These are phyloP conservation scores for Heritiera fomes DNA, from an alignment of 345 rosid genomes.

Conservation along the genomic window DNA sequence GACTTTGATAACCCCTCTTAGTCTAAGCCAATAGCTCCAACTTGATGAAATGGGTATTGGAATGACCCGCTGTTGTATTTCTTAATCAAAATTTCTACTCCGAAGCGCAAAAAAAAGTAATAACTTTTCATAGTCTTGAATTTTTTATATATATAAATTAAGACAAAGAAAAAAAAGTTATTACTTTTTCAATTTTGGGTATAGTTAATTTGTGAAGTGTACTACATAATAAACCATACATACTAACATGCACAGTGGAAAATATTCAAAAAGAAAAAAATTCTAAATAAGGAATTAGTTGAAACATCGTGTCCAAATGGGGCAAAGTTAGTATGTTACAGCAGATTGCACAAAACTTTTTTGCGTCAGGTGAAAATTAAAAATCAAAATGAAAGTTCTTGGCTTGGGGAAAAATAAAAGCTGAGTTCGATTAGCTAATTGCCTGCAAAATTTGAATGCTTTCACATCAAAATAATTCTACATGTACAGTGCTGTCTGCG, in stretches of 20 bases:
- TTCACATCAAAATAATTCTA: neutral
- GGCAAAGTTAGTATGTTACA: neutral
- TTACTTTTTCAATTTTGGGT: neutral
- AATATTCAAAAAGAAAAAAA: neutral
- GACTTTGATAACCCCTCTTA: too few species aligned
- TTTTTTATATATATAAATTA: too few species aligned
- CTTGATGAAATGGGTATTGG: too few species aligned
- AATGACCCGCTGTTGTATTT: too few species aligned
- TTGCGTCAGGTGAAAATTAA: neutral
- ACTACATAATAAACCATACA: neutral
- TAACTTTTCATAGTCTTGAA: too few species aligned
- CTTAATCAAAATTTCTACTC: too few species aligned
- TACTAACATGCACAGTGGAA: neutral
- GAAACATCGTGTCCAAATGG: neutral
- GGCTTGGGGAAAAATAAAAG: neutral
- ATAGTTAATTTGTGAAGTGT: neutral
- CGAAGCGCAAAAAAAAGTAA: too few species aligned
- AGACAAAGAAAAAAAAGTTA: too few species aligned
- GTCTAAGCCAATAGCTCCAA: too few species aligned
- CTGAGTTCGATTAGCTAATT: neutral
- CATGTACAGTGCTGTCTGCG: too few species aligned
- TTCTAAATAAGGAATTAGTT: neutral
- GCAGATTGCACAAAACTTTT: neutral
- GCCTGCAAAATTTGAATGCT: neutral
- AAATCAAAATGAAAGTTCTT: neutral